Base-by-base conservation (phyloP, 2,329 filamentous ascomycete species). In the Parasarocladium wereldwijsianum region DNA sequence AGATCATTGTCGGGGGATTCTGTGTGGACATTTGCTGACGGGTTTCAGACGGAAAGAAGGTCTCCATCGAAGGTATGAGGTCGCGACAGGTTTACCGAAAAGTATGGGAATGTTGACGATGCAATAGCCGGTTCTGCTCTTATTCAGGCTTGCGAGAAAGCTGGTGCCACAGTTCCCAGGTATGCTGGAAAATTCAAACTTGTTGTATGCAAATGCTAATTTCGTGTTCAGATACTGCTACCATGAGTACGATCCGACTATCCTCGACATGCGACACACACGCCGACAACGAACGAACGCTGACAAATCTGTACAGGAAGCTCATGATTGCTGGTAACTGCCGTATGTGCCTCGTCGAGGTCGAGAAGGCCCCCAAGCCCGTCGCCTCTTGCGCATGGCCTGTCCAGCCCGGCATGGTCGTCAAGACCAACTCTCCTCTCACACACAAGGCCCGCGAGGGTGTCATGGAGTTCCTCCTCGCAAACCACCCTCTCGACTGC, bases 271-370 rank as follows among this genome's bases (percentile, higher is more conserved):
- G 14, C 11, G 11, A 14, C 24, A 12, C n/a, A 13, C 16, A 9
- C 17, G n/a, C 24, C 43, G 43, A 41, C 29, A 21, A 43, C 43
- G 46, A 40, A 37, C 32, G 33, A 42, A 34, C 32, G 44, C 62
- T 67, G 48, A 67, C 51, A 49, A 52, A 44, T 33, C 43, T 43
- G 33, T 41, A 47, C 49, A 87, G 82, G 55, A 96, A 98, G 64
- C 71, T 98, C 44, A 85, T 93, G 78, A 93, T 98, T 68, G 90
- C 90, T 49, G 90, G 90, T 59, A 98, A 96, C 62, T 98, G 90
- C 59, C 85, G 90, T 64, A 98, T 98, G 90, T 98, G 90, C 61
- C 64, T 98, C 50, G 90, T 98, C 50, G 90, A 98, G 66, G 90
- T 98, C 43, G 90, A 96, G 64, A 75, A 76, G 58, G 82, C 84